A percentile compares a stretch with the other conserved stretches of the same genome.
Evolutionary conservation across 2,329 filamentous ascomycete species (phyloP).

Genomic region (Trichoderma oligosporum): DNA sequence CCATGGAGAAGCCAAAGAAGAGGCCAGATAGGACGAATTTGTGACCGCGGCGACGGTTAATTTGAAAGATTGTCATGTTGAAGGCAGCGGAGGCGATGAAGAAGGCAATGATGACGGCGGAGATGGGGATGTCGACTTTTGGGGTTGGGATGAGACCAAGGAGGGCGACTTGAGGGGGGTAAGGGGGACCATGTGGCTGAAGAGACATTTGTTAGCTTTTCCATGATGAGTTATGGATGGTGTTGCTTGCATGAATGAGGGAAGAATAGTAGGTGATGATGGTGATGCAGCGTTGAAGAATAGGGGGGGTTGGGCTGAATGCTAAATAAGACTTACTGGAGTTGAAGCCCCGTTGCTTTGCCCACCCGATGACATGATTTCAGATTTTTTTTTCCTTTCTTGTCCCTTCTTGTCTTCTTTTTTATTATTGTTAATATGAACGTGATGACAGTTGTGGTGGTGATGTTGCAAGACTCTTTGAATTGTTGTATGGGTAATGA

Average conservation of each 20-base stretch:
- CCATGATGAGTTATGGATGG: too few relatives aligned
- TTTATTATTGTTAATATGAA: background rate
- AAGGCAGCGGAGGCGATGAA: constrained; percentile 51
- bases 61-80: constrained; percentile 57
- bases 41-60: constrained; percentile 47
- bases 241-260: too few relatives aligned
- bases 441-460: background rate
- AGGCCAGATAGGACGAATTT: constrained; percentile 59
- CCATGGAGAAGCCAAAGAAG: constrained; percentile 57
- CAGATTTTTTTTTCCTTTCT: background rate
- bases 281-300: background rate
- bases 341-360: background rate
- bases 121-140: constrained; percentile 61
- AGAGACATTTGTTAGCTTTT: too few relatives aligned
- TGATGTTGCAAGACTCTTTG: background rate
- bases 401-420: background rate
- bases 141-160: constrained; percentile 57
- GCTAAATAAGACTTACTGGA: background rate
- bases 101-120: constrained; percentile 57
- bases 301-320: too few relatives aligned
- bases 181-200: constrained; percentile 34
- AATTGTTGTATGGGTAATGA: background rate
- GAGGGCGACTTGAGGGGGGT: constrained; percentile 41
- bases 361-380: background rate
- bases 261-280: background rate